These are phyloP conservation scores for Eutrema salsugineum DNA, from an alignment of 441 rosid genomes.

Conservation along the genomic window DNA sequence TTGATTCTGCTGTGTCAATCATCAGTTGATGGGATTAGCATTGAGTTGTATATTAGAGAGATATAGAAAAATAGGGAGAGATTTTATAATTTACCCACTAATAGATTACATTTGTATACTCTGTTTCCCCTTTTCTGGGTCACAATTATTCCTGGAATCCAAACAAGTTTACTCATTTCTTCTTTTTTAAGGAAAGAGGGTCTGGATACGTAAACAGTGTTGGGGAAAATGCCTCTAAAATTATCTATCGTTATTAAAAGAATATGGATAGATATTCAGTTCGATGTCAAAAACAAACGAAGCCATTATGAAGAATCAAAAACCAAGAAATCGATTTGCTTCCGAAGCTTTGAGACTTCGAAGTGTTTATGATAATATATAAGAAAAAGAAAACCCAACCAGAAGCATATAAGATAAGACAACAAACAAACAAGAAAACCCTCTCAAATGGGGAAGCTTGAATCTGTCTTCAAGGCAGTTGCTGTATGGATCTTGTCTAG, in stretches of 20 bases:
- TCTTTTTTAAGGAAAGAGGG: too few relatives aligned
- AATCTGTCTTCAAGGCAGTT: constrained; percentile 8
- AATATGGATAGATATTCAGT: too few relatives aligned
- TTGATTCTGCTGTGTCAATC: constrained; percentile 35
- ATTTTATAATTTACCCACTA: constrained; percentile 15
- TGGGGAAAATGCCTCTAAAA: too few relatives aligned
- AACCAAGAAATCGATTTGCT: constrained; percentile 1
- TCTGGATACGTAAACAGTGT: too few relatives aligned
- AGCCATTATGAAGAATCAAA: constrained; percentile 2
- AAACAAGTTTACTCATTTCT: too few relatives aligned
- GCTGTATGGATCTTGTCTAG: constrained; percentile 47
- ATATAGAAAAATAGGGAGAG: constrained; percentile 18
- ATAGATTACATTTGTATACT: constrained; percentile 20
- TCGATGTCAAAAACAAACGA: neutral
- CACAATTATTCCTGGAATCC: constrained; percentile 21
- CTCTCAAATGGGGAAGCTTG: constrained; percentile 10
- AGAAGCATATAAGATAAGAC: constrained; percentile 4
- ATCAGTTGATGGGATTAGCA: constrained; percentile 27
- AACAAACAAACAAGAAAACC: constrained; percentile 11
- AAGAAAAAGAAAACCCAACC: neutral
- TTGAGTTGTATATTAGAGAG: constrained; percentile 31
- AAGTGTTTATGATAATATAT: neutral
- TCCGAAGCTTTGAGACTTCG: constrained; percentile 6
- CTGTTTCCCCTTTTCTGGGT: constrained; percentile 9
- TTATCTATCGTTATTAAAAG: neutral